Percentiles rank a stretch among this genome's conserved stretches.
phyloP scores from a whole-genome alignment of 2,329 filamentous ascomycete species.

The Alternaria panax region DNA sequence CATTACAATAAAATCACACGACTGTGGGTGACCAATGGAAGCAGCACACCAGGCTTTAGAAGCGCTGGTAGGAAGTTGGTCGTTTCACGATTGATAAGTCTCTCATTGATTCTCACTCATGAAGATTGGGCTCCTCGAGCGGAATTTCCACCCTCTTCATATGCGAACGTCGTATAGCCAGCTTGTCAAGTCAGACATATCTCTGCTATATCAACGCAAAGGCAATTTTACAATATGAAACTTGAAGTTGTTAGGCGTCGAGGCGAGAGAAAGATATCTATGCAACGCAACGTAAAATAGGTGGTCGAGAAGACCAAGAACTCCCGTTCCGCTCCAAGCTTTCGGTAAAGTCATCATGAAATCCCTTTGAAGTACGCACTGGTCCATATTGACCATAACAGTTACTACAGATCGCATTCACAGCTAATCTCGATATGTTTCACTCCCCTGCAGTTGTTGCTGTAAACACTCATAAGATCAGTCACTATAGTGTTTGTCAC shows the following conservation, averaged over 20 bases:
- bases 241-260: neutral
- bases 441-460: neutral
- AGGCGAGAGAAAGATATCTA: neutral
- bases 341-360: neutral
- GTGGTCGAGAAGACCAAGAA: neutral
- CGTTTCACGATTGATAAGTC: neutral
- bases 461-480: neutral
- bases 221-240: neutral
- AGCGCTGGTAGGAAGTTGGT: neutral
- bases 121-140: neutral
- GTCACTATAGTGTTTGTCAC: neutral
- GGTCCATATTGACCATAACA: neutral
- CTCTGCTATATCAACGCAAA: neutral
- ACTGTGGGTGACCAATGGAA: neutral
- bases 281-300: neutral
- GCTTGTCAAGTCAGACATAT: neutral
- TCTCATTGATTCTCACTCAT: too few relatives aligned
- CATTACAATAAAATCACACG: neutral
- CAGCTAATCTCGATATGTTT: neutral
- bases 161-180: neutral
- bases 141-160: neutral
- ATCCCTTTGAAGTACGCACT: neutral
- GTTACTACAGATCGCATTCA: neutral
- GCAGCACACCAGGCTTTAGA: rapidly evolving
- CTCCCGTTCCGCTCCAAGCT: neutral